Conservation (phyloP, 2,329 filamentous ascomycete species). For the Niveomyces coronatus region DNA sequence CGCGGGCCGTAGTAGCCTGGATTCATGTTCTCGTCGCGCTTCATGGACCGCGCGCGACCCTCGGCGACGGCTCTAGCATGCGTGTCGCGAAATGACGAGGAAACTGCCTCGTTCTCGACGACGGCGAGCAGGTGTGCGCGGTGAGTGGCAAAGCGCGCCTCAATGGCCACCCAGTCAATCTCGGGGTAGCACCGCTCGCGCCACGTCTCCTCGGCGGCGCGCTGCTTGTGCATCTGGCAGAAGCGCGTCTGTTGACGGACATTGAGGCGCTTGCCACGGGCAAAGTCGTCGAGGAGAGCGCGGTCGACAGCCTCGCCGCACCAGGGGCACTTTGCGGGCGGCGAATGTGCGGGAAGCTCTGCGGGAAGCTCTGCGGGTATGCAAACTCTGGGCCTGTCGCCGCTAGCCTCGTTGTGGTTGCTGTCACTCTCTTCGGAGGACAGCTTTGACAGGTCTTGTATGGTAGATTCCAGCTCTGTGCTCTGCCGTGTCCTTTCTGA, state of each 20-base stretch:
- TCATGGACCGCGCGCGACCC: constrained; percentile 49
- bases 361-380: not conserved
- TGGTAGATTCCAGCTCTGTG: not conserved
- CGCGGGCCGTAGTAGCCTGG: constrained; percentile 79
- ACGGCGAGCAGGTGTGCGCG: constrained; percentile 46
- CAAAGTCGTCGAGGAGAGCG: constrained; percentile 42
- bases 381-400: not conserved
- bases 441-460: constrained; percentile 2
- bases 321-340: constrained; percentile 45
- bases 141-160: constrained; percentile 47
- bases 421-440: constrained; percentile 3
- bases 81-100: constrained; percentile 51
- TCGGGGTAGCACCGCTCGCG: constrained; percentile 51
- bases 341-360: no score
- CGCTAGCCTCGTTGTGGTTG: constrained; percentile 6
- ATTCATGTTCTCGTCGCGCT: constrained; percentile 48
- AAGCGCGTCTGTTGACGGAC: constrained; percentile 52
- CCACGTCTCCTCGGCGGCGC: constrained; percentile 40
- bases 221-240: constrained; percentile 51
- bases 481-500: not conserved
- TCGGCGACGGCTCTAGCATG: constrained; percentile 44
- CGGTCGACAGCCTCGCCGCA: constrained; percentile 51
- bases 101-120: constrained; percentile 46
- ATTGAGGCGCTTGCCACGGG: constrained; percentile 36
- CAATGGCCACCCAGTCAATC: constrained; percentile 58